Evolutionary conservation across 257 asterid genomes (phyloP), one percentile per base, ranked within the genome.

Genomic region (Nicotiana attenuata): DNA sequence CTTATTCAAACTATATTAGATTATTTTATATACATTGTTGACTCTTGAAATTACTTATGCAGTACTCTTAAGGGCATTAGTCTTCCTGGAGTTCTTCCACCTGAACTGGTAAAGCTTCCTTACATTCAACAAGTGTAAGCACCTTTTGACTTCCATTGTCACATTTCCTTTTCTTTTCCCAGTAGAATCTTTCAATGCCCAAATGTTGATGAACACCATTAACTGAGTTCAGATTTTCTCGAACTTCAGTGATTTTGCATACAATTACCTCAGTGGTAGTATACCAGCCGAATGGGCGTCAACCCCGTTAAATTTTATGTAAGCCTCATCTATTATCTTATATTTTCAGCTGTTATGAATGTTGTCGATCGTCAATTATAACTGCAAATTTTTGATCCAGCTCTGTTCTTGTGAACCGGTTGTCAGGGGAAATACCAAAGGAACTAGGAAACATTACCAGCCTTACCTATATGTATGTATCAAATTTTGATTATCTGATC

Each of bases 211-310:
- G 50, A 71, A 33, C 38, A 24, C 50, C 50, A 71, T 71, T 29
- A 47, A 65, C 76, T 24, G 64, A 80, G 33, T 66, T 65, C n/a
- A 28, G 24, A 61, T 81, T 81, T 26, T 10, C 78, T 77, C 83
- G 19, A 41, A 77, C 76, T 84, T 61, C 92, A 95, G 99, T 83
- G 99, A 95, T 88, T 87, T 95, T 85, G 97, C 98, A 64, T 96
- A 91, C 90, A 96, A 96, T 87, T 90, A 88, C 83, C 91, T 96
- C 81, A 86, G 78, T 3, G 97, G 97, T 69, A 88, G 95, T 66
- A 92, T 96, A 89, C 99, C 99, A 66, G 29, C 80, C 28, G 95
- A 93, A 89, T 96, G 99, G 99, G 90, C 90, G 66, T 91, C 92
- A 13, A 83, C 85, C 26, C 87, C 83, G 81, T 89, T 96, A 83